Evolutionary conservation across 495 filamentous ascomycete genomes (phyloP), one percentile per base, ranked within the genome.

Genomic region (Chaetomidium leptoderma): DNA sequence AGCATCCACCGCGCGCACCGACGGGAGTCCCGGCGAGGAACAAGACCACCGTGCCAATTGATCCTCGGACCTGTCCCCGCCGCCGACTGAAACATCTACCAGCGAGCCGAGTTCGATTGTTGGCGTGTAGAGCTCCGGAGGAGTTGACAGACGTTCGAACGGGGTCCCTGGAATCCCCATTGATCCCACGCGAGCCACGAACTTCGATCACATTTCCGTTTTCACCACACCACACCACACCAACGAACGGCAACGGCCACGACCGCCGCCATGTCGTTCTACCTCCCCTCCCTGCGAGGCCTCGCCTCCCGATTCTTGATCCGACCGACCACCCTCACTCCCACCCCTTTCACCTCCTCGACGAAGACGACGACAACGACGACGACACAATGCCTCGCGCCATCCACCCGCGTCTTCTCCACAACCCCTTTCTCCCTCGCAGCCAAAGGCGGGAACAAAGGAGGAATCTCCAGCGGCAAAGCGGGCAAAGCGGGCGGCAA

Each of bases 261-360:
- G 36, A 21, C 32, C 43, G 6, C 23, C 52, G 57, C 45, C 17
- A 70, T 70, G 67, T 61, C 65, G 5, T 59, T 63, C 58, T 21
- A 33, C 11, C 43, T 62, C 24, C 47, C 40, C 8, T 60, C 55
- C 53, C 59, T 70, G 57, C 60, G 66, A 26, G 68, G 64, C 59
- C 56, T 69, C 35, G 62, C 68, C 62, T 63, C 68, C 16, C 61
- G 57, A 36, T 54, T 70, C 46, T 26, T 65, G 35, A 13, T 35
- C 58, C 63, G 56, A 23, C 37, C 60, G 29, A 36, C 54, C 17
- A 14, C 47, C 37, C 30, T 49, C 49, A 37, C 52, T 23, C 40
- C 52, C 29, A 35, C 50, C 19, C 55, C 11, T 7, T 14, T 57
- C 23, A 10, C 37, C 53, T 11, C 53, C 17, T 29, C 53, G 3